phyloP scores from a whole-genome alignment of 2,329 filamentous ascomycete species.

The Lachnellula cervina region DNA sequence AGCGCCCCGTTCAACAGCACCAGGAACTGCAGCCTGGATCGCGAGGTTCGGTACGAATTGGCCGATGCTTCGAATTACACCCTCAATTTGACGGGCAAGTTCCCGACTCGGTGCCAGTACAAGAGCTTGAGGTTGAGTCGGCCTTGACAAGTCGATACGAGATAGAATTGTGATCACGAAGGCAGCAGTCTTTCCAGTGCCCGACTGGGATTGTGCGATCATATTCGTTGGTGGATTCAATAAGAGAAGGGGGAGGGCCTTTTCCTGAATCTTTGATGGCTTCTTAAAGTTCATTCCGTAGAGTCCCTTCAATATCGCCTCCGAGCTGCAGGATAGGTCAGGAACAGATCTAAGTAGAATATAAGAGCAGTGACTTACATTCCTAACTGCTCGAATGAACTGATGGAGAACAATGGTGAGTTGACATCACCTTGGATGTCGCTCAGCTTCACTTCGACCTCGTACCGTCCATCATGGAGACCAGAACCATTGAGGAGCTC shows the following conservation, averaged over 20 bases:
- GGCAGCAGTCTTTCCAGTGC: conserved; percentile 95
- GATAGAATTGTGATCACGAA: conserved; percentile 91
- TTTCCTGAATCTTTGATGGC: conserved; percentile 97
- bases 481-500: conserved; percentile 43
- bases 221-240: conserved; percentile 84
- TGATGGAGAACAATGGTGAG: conserved; percentile 81
- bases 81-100: conserved; percentile 88
- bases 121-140: conserved; percentile 74
- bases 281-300: conserved; percentile 82
- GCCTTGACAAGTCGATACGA: conserved; percentile 69
- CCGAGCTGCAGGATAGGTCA: conserved; percentile 32
- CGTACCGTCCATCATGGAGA: conserved; percentile 68
- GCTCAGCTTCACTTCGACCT: conserved; percentile 88
- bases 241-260: conserved; percentile 84
- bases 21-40: conserved; percentile 78
- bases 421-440: conserved; percentile 82
- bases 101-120: conserved; percentile 90
- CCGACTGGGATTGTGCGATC: conserved; percentile 98
- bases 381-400: conserved; percentile 78
- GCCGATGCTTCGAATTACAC: conserved; percentile 78
- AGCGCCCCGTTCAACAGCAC: conserved; percentile 63
- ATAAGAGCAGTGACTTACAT: conserved; percentile 53
- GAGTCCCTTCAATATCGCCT: conserved; percentile 69
- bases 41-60: conserved; percentile 72
- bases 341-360: not conserved